These are phyloP conservation scores for Pleurotus sapidus DNA, from an alignment of 768 basidiomycete genomes.

Conservation along the genomic window DNA sequence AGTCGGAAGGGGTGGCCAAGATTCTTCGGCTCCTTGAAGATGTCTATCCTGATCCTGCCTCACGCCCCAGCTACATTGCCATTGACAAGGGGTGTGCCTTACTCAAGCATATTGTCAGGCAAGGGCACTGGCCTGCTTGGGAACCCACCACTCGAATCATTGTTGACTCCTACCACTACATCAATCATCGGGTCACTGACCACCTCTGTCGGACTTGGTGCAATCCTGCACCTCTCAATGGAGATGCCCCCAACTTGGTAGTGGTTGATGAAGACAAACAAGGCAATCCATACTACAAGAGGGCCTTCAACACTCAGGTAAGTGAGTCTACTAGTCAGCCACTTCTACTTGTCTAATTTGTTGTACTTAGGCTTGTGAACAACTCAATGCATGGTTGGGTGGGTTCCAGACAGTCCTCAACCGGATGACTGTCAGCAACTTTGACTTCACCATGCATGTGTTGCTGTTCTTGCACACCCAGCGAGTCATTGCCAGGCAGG, in stretches of 20 bases:
- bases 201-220: slow-evolving; percentile 25
- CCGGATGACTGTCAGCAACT: slow-evolving; percentile 21
- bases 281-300: slow-evolving; percentile 16
- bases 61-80: slow-evolving; percentile 18
- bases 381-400: slow-evolving; percentile 29
- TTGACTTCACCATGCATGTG: slow-evolving; percentile 7
- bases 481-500: neutral
- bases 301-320: slow-evolving; percentile 25
- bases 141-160: slow-evolving; percentile 16
- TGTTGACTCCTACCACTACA: slow-evolving; percentile 22
- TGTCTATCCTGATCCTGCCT: slow-evolving; percentile 16
- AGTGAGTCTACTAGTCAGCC: slow-evolving; percentile 9
- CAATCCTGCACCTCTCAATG: slow-evolving; percentile 27
- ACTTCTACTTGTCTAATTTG: slow-evolving; percentile 11
- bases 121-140: slow-evolving; percentile 12
- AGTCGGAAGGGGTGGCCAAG: slow-evolving; percentile 22
- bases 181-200: slow-evolving; percentile 23
- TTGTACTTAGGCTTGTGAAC: slow-evolving; percentile 22
- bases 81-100: slow-evolving; percentile 24
- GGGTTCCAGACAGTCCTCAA: slow-evolving; percentile 27
- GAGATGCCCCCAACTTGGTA: slow-evolving; percentile 25
- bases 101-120: slow-evolving; percentile 7
- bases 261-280: slow-evolving; percentile 16
- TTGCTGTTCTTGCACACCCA: slow-evolving; percentile 5
- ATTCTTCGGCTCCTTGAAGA: slow-evolving; percentile 16